A percentile compares a stretch with the other conserved stretches of the same genome.
Evolutionary conservation across 257 asterid species (phyloP).

Genomic region (Jasminum sambac): DNA sequence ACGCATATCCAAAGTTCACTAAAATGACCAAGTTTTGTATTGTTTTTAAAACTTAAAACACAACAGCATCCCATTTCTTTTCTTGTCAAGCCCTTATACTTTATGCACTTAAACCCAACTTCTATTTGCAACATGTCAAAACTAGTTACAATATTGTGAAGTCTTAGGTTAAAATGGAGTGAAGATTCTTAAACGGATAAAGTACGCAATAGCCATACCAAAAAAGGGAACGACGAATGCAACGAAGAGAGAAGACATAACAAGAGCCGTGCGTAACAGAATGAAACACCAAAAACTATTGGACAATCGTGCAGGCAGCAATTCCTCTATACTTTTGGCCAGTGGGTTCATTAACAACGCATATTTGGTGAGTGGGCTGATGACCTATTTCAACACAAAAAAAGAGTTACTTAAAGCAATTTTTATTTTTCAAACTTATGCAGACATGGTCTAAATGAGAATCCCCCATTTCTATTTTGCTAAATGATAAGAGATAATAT

Average conservation of each 20-base stretch:
- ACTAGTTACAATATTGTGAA: too few species aligned
- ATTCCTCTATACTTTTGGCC: conserved; percentile 74
- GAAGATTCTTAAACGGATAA: not conserved
- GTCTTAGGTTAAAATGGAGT: not conserved
- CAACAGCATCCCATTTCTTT: too few species aligned
- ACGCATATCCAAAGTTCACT: not conserved
- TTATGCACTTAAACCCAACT: too few species aligned
- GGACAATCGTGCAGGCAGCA: conserved; percentile 54
- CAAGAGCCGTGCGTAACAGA: conserved; percentile 63
- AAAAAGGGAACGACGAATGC: conserved; percentile 81
- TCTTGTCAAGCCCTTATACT: too few species aligned
- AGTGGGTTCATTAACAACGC: conserved; percentile 79
- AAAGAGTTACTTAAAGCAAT: not conserved
- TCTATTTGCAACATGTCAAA: too few species aligned
- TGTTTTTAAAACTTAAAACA: too few species aligned
- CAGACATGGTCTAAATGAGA: not conserved
- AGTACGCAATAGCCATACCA: conserved; percentile 30
- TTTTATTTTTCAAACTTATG: not conserved
- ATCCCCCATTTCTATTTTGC: not conserved
- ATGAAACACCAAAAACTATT: conserved; percentile 56
- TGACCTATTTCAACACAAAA: conserved; percentile 51
- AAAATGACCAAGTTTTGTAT: not conserved
- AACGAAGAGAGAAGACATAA: conserved; percentile 61
- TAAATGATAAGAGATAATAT: not conserved
- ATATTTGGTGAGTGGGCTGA: conserved; percentile 77